Conservation (phyloP, 495 filamentous ascomycete species). For the Penicillium coprophilum region DNA sequence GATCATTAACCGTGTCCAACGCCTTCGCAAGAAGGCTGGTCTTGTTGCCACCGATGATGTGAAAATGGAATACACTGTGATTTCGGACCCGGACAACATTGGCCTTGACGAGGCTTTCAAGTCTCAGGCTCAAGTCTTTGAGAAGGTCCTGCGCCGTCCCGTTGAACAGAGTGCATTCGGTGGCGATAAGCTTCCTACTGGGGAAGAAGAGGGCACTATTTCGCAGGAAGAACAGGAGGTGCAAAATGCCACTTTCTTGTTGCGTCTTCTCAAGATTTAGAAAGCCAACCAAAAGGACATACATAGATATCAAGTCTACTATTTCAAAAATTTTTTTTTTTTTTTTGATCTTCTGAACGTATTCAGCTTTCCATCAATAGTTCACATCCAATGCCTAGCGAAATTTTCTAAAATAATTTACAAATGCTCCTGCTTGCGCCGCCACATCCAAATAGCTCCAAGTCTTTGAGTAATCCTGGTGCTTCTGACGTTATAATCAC, state of each 20-base stretch:
- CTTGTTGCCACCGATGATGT: slow-evolving; percentile 80
- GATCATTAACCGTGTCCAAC: slow-evolving; percentile 80
- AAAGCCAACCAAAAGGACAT: slow-evolving; percentile 7
- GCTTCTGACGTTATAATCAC: background rate
- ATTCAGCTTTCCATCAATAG: slow-evolving; percentile 2
- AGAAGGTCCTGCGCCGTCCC: slow-evolving; percentile 77
- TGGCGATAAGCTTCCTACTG: slow-evolving; percentile 60
- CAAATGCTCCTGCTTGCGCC: slow-evolving; percentile 8
- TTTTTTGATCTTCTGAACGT: slow-evolving; percentile 9
- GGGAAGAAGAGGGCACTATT: slow-evolving; percentile 62
- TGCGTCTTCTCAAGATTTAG: slow-evolving; percentile 78
- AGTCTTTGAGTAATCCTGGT: background rate
- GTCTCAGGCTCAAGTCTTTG: slow-evolving; percentile 63
- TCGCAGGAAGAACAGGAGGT: slow-evolving; percentile 87
- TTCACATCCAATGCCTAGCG: background rate
- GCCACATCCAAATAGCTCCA: background rate
- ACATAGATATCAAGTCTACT: slow-evolving; percentile 19
- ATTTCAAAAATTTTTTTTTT: background rate
- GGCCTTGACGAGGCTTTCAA: slow-evolving; percentile 74
- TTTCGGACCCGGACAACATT: slow-evolving; percentile 73
- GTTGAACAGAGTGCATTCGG: slow-evolving; percentile 70
- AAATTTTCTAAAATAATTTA: background rate
- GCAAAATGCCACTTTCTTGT: slow-evolving; percentile 79
- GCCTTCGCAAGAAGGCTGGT: slow-evolving; percentile 78
- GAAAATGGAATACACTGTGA: slow-evolving; percentile 76